Conservation (phyloP, 257 asterid genomes). For the Eucommia ulmoides region DNA sequence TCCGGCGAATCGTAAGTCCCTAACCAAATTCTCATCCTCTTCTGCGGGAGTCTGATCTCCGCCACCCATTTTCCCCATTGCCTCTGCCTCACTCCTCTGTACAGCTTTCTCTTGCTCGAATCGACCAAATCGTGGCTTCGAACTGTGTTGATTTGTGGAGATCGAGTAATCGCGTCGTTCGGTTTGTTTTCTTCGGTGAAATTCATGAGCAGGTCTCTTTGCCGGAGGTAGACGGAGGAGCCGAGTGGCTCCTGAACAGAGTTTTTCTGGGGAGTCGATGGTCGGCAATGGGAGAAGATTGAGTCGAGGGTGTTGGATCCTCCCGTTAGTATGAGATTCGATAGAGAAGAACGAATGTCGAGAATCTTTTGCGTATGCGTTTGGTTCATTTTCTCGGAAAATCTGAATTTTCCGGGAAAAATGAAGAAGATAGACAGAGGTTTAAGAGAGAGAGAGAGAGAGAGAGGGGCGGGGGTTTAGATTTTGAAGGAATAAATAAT, state of each 20-base stretch:
- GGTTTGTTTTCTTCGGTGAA: slow-evolving; percentile 29
- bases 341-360: slow-evolving; percentile 38
- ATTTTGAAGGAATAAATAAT: too few species aligned
- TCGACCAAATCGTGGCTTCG: slow-evolving; percentile 20
- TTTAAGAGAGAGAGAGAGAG: too few species aligned
- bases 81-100: slow-evolving; percentile 95
- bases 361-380: too few species aligned
- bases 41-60: slow-evolving; percentile 85
- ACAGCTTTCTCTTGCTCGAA: slow-evolving; percentile 64
- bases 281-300: slow-evolving; percentile 51
- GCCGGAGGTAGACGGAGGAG: slow-evolving; percentile 54
- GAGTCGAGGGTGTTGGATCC: slow-evolving; percentile 75
- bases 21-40: slow-evolving; percentile 83
- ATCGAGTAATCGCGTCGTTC: slow-evolving; percentile 3
- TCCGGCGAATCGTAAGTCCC: slow-evolving; percentile 94
- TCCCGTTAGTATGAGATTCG: slow-evolving; percentile 50
- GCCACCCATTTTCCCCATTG: slow-evolving; percentile 99
- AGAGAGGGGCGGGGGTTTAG: too few species aligned
- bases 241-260: slow-evolving; percentile 42
- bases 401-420: too few species aligned
- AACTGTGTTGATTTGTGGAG: slow-evolving; percentile 15
- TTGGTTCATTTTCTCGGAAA: too few species aligned
- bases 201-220: slow-evolving; percentile 49
- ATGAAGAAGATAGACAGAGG: too few species aligned
- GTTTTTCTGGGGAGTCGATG: slow-evolving; percentile 5